Evolutionary conservation across 164 flowering plant species (phyloP), one percentile per base, ranked within the genome.

Genomic region (Dillenia turbinata): DNA sequence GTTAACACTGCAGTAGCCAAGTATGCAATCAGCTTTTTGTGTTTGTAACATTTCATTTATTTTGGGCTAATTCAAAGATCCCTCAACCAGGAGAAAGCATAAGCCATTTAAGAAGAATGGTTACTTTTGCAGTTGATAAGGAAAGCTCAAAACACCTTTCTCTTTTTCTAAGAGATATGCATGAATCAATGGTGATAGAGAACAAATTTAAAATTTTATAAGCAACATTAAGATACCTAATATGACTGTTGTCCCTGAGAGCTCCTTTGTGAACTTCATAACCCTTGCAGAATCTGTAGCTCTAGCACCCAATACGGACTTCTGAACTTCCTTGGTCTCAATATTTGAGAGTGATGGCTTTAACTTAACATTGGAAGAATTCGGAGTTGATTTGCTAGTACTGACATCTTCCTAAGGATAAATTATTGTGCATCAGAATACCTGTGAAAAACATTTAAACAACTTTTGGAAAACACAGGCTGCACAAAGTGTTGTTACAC

Each of bases 211-310:
- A 33, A 33, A 6, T 33, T 33, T 5, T 12, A 66, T 15, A 49
- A 49, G 44, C 26, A 46, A 51, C 60, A 49, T 11, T 14, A 15
- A 5, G 12, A 55, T 81, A 91, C 99, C 99, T 77, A 91, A 71
- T 63, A 79, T 83, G 53, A 89, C 88, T 54, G 91, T 75, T 55
- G 83, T 65, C 19, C 76, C 89, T 16, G 97, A 86, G 3, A 94
- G 85, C 71, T 78, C 93, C 70, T 86, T 94, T 24, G 70, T 82
- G 72, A 91, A 91, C 83, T 87, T 94, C 79, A 74, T 74, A 15
- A 94, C 77, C 68, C 97, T 85, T 19, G 96, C 96, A 53, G 97
- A 82, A 80, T 93, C 98, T 44, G 96, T 87, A 58, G 94, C 83
- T 80, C 96, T 85, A 52, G 89, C 83, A 57, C 92, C 96, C 67